Evolutionary conservation across 768 basidiomycete species (phyloP), one percentile per base, ranked within the genome.

Genomic region (Russula virescens): DNA sequence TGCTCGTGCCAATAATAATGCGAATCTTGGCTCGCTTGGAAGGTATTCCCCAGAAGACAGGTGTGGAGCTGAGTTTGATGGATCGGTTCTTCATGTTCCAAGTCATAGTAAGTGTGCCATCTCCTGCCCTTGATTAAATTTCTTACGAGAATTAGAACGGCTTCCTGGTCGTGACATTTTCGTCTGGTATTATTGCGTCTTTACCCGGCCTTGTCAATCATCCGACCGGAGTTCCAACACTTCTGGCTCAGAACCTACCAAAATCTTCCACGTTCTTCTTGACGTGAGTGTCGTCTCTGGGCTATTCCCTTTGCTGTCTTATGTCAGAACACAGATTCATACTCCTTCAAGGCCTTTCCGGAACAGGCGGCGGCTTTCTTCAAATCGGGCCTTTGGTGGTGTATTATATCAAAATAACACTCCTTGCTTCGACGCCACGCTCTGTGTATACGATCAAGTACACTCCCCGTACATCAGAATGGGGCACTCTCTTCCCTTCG

Each of bases 41-140:
- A 75, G 97, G 97, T 21, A 91, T 94, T 21, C 94, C 96, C 0
- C 87, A 89, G 67, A 80, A 81, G 38, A 90, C 87, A 0, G 87
- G 85, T 1, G 75, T 98, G 46, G 96, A 99, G 68, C 80, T 97
- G 5, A 90, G 88, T 55, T 74, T 99, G 70, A 97, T 98, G 95
- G 86, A 85, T 1, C 80, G 97, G 23, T 98, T 81, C 76, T 96
- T 96, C 77, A 77, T 92, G 66, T 97, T 97, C 81, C 88, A 90
- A 76, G 90, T 95, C 53, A 76, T 97, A 57, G 92, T 95, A 74
- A 66, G 91, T 65, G 21, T 35, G 18, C 25, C 65, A 31, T 52
- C 21, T 40, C 19, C 34, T 8, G 11, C 31, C 0, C 42, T 26
- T 58, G 6, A 42, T 35, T 18, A 48, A 43, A 14, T 13, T 18